Percentiles rank a stretch among this genome's conserved stretches.
phyloP scores from a whole-genome alignment of 179 eudicot genomes.

The Silene vulgaris region DNA sequence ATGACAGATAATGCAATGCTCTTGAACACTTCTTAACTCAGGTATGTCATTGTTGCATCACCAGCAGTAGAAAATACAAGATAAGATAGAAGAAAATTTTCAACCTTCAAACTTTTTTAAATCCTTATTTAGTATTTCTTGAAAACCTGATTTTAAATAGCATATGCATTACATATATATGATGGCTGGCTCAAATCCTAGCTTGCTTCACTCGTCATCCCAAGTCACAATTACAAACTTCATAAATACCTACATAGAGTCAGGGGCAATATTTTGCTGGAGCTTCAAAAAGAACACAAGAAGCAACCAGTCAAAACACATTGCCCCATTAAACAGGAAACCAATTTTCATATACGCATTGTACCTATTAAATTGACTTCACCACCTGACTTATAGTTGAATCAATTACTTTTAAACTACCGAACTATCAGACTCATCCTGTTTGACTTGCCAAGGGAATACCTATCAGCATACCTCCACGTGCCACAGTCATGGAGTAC shows the following conservation, averaged over 20 bases:
- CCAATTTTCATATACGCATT: not conserved
- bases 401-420: not conserved
- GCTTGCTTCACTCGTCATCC: not conserved
- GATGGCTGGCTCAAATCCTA: not conserved
- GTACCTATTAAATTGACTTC: not conserved
- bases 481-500: too few species aligned
- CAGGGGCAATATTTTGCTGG: not conserved
- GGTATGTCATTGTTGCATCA: not conserved
- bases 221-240: slow-evolving; percentile 1
- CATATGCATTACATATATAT: not conserved
- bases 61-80: not conserved
- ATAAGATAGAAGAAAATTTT: not conserved
- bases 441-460: too few species aligned
- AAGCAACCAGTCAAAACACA: not conserved
- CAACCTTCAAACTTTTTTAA: not conserved
- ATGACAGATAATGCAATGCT: not conserved
- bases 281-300: not conserved
- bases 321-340: not conserved
- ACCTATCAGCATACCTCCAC: too few species aligned
- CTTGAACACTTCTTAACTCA: not conserved
- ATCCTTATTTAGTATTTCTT: not conserved
- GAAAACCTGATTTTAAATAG: not conserved
- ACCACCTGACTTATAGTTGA: not conserved
- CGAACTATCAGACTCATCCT: not conserved
- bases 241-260: not conserved